Base-by-base conservation (phyloP, 352 stramenopile species). In the Globisporangium irregulare region DNA sequence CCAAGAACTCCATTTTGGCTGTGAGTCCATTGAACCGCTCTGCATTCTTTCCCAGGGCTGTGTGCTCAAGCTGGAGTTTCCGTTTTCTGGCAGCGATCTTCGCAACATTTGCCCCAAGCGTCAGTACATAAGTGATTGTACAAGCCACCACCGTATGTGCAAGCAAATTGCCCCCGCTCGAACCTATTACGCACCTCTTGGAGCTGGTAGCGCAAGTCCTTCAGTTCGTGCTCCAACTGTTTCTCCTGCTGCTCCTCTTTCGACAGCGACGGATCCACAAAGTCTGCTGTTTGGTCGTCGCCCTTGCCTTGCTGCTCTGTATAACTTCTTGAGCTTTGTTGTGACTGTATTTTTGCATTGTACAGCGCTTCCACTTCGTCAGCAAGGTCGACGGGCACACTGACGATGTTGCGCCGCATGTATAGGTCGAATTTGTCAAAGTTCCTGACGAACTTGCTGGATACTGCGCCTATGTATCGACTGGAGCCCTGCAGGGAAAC, bases 371-470 rank as follows among this genome's bases (percentile, higher is more conserved):
- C 73, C 29, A 90, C 79, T 34, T 80, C 70, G 32, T 86, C 74
- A n/a, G 46, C 68, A 0, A 94, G 63, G 24, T 76, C 55, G 0
- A 73, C 62, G 0, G 86, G 84, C 48, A 91, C 75, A 9, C 76
- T 76, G 36, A 92, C 82, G 43, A 94, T 89, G 62, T 92, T 94
- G 67, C 86, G 84, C 0, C 80, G 72, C 68, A 92, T 76, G 53
- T 94, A 94, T 9, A 92, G 67, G 66, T 92, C 86, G 57, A 94
- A 90, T 68, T 94, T 94, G 73, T 90, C 82, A 66, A 94, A 94
- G 67, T 94, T 94, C 66, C 88, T 91, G 41, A 83, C 78, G 55
- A 94, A 91, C n/a, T 73, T 74, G 22, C 66, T 70, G 62, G 88
- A 75, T 9, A 94, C 77, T 32, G 80, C 76, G 14, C 73, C 41